Conservation (phyloP, 164 flowering plant genomes). For the Vitis rupestris region DNA sequence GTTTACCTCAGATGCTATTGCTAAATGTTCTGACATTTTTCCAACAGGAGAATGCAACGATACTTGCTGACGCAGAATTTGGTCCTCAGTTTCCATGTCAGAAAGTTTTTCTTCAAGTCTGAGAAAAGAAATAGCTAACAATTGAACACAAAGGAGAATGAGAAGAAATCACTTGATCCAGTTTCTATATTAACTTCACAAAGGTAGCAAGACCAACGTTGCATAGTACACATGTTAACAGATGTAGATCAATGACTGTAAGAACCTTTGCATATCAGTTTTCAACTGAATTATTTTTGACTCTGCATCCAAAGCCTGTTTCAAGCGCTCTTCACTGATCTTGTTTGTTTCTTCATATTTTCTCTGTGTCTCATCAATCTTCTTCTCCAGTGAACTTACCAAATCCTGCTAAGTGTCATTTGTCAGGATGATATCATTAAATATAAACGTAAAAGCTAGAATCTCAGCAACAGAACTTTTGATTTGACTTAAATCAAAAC, state of each 20-base stretch:
- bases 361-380: slow-evolving; percentile 85
- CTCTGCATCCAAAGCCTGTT: slow-evolving; percentile 88
- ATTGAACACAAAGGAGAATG: background rate
- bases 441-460: background rate
- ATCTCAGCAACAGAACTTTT: background rate
- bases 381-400: slow-evolving; percentile 77
- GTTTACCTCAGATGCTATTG: slow-evolving; percentile 25
- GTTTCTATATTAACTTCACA: background rate
- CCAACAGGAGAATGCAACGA: slow-evolving; percentile 17
- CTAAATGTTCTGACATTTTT: slow-evolving; percentile 27
- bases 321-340: slow-evolving; percentile 83
- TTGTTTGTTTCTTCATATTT: slow-evolving; percentile 75
- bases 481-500: slow-evolving; percentile 1
- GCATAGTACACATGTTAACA: too few relatives aligned
- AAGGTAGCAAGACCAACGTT: background rate
- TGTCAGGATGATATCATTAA: background rate
- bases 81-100: slow-evolving; percentile 50
- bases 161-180: background rate
- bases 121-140: slow-evolving; percentile 8
- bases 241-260: background rate
- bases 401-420: slow-evolving; percentile 40
- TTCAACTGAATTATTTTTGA: slow-evolving; percentile 78
- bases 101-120: slow-evolving; percentile 56
- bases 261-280: slow-evolving; percentile 80
- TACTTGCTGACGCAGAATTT: slow-evolving; percentile 40